Base-by-base conservation (phyloP, 2,329 filamentous ascomycete species). In the Akanthomyces muscarius region DNA sequence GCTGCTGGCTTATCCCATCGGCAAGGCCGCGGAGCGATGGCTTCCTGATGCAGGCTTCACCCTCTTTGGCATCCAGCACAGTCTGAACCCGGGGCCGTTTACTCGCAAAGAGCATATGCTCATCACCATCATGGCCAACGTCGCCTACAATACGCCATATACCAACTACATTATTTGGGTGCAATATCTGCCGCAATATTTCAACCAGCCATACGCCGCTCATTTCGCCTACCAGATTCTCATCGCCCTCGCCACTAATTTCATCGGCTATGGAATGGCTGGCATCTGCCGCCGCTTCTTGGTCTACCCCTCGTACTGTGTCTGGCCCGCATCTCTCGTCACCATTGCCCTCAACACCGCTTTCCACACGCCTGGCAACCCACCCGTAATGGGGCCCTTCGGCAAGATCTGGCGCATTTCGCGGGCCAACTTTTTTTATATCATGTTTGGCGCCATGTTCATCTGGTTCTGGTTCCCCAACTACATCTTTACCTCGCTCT, bases 91-190 rank as follows among this genome's bases (percentile, higher is more conserved):
- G 0, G 83, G 83, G 0, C 80, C 79, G 2, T 86, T 86, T 69
- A 82, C 80, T 61, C 81, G 80, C 68, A 87, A 87, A 72, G 84
- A 87, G 71, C 84, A 87, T 69, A 83, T 84, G 77, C 76, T 87
- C 47, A 83, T 86, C 66, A 82, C 81, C 64, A 83, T 85, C 71
- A 85, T 85, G 82, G 84, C 87, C 61, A 88, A 88, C 70, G 82
- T 83, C 14, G 79, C 80, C 14, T 81, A 78, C 71, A 79, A 79
- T 64, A 76, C 77, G 4, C 82, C 82, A 0, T 85, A 84, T 68
- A 84, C 82, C 3, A 81, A 81, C 71, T 77, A 82, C 68, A 83
- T 84, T 63, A 81, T 84, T 64, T 83, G 80, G 80, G 79, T 80
- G 6, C 82, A 85, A 57, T 78, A 75, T 61, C 71, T 84, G 45